phyloP scores from a whole-genome alignment of 345 rosid species.

The Bruguiera parviflora region DNA sequence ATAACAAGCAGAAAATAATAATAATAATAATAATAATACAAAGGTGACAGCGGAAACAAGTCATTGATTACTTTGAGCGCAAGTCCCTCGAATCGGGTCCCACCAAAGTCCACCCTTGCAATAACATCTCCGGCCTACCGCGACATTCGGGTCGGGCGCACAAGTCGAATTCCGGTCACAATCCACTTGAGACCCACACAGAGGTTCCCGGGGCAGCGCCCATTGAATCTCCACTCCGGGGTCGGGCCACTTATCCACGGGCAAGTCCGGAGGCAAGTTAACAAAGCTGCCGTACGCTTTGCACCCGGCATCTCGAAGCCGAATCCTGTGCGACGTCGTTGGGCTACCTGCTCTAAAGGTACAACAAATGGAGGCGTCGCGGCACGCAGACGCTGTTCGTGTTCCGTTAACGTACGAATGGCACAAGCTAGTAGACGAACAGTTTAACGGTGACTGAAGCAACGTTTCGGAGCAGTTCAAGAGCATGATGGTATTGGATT shows the following conservation, averaged over 20 bases:
- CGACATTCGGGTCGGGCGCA: conserved; percentile 12
- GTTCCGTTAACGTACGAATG: conserved; percentile 31
- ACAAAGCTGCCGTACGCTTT: conserved; percentile 47
- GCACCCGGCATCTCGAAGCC: conserved; percentile 36
- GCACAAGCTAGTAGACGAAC: conserved; percentile 37
- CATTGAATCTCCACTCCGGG: conserved; percentile 49
- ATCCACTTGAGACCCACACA: conserved; percentile 35
- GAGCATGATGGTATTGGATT: conserved; percentile 40
- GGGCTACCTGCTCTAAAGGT: conserved; percentile 34
- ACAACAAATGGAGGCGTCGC: conserved; percentile 35
- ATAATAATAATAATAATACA: no score
- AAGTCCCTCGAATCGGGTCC: conserved; percentile 37
- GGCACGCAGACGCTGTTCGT: conserved; percentile 8
- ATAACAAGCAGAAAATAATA: not conserved
- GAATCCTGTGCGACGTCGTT: conserved; percentile 34
- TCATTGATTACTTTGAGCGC: conserved; percentile 23
- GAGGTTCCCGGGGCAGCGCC: conserved; percentile 37
- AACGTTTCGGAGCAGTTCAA: conserved; percentile 36
- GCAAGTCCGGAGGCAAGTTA: conserved; percentile 26
- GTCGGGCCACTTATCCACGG: conserved; percentile 37
- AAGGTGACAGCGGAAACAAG: no score
- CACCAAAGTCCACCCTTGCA: conserved; percentile 27
- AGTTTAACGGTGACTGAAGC: conserved; percentile 38
- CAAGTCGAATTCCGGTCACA: conserved; percentile 44
- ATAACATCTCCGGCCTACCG: conserved; percentile 35